These are phyloP conservation scores for Suillus discolor DNA, from an alignment of 768 basidiomycete genomes.

Conservation along the genomic window DNA sequence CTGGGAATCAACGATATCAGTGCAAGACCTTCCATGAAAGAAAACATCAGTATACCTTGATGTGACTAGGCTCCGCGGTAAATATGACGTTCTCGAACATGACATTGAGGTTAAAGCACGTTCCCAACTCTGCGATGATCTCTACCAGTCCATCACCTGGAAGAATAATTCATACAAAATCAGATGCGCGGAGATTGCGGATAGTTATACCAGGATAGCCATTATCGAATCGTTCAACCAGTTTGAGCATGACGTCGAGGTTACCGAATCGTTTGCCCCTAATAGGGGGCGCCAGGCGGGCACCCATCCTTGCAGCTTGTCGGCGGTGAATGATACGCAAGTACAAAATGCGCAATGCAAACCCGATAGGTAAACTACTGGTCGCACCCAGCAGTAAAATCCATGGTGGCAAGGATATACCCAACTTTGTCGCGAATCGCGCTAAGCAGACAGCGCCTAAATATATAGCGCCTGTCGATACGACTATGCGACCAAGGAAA, in stretches of 20 bases:
- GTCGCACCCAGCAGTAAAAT: slow-evolving; percentile 33
- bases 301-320: slow-evolving; percentile 46
- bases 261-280: slow-evolving; percentile 47
- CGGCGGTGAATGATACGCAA: slow-evolving; percentile 32
- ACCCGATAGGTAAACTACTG: slow-evolving; percentile 36
- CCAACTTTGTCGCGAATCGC: slow-evolving; percentile 17
- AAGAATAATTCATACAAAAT: background rate
- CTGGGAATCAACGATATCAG: slow-evolving; percentile 2
- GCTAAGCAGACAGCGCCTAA: slow-evolving; percentile 7
- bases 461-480: slow-evolving; percentile 1
- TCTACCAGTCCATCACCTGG: slow-evolving; percentile 48
- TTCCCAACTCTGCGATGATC: slow-evolving; percentile 38
- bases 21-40: background rate
- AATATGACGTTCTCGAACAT: slow-evolving; percentile 49
- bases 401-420: slow-evolving; percentile 40
- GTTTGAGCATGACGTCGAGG: slow-evolving; percentile 41
- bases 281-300: slow-evolving; percentile 42
- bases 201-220: slow-evolving; percentile 52
- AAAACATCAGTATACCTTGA: slow-evolving; percentile 39
- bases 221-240: slow-evolving; percentile 37
- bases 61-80: slow-evolving; percentile 54
- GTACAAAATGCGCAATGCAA: slow-evolving; percentile 32
- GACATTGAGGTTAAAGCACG: slow-evolving; percentile 46
- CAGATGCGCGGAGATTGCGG: background rate
- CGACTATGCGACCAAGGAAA: slow-evolving; percentile 12